Conservation (phyloP, 73 alveolate genomes). For the Paramecium sonneborni region DNA sequence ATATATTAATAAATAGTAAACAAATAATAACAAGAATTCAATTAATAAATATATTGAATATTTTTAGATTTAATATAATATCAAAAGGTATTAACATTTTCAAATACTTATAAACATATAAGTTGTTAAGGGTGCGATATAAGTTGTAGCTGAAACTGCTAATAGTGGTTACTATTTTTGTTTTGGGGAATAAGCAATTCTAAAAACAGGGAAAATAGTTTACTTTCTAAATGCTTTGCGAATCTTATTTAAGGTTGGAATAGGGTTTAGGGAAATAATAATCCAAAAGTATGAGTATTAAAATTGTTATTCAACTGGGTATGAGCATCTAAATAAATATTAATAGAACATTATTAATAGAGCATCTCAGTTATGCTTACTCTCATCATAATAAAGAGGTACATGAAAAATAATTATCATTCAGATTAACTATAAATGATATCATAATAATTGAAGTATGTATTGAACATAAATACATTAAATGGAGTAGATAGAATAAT, state of each 20-base stretch:
- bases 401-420: no score
- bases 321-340: not conserved
- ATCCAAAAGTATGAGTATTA: no score
- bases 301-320: not conserved
- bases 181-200: not conserved
- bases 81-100: no score
- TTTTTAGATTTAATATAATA: no score
- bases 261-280: not conserved
- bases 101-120: no score
- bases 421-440: not conserved
- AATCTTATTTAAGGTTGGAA: not conserved
- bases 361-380: not conserved
- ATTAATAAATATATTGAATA: no score
- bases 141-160: no score
- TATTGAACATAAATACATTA: not conserved
- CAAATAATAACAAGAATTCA: not conserved
- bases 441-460: not conserved
- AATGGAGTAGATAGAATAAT: not conserved
- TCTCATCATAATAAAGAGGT: not conserved
- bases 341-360: not conserved
- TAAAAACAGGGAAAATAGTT: not conserved
- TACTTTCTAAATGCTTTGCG: not conserved
- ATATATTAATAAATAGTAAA: not conserved
- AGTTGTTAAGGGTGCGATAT: no score
- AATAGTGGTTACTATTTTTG: no score